A percentile compares a stretch with the other conserved stretches of the same genome.
phyloP scores from a whole-genome alignment of 192 early-diverging fungal species.

The Rhizoclosmatium globosum region DNA sequence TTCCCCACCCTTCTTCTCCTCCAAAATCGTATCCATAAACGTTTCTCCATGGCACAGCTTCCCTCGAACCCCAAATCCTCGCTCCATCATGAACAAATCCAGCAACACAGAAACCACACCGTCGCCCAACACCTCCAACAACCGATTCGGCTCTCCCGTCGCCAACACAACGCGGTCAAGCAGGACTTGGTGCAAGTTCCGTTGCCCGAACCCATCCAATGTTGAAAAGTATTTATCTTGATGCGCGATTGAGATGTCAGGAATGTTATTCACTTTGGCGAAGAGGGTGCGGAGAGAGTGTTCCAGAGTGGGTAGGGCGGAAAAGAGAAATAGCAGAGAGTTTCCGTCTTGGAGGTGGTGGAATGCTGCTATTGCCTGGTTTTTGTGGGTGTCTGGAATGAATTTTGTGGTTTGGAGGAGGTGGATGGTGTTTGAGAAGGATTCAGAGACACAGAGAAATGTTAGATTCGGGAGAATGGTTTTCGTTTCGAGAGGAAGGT shows the following conservation, averaged over 20 bases:
- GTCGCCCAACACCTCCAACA: not conserved
- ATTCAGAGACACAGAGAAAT: not conserved
- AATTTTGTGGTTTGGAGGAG: not conserved
- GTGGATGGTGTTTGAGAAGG: not conserved
- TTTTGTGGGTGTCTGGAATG: slow-evolving; percentile 19
- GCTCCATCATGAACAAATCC: slow-evolving; percentile 32
- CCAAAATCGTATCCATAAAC: not conserved
- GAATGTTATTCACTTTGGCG: slow-evolving; percentile 21
- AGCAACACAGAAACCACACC: not conserved
- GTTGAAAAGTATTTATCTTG: slow-evolving; percentile 26
- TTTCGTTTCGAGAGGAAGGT: not conserved
- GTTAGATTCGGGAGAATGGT: not conserved
- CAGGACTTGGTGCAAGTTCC: slow-evolving; percentile 22
- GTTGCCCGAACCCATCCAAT: slow-evolving; percentile 32
- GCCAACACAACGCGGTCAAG: not conserved
- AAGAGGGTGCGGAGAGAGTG: slow-evolving; percentile 12
- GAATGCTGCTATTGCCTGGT: not conserved
- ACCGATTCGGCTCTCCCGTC: slow-evolving; percentile 5
- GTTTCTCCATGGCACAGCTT: slow-evolving; percentile 33
- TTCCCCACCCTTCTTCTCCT: not conserved
- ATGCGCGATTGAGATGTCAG: slow-evolving; percentile 13
- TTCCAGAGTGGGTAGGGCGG: slow-evolving; percentile 5
- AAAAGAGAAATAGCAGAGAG: slow-evolving; percentile 9
- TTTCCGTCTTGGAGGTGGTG: not conserved
- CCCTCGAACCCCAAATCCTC: slow-evolving; percentile 10